Percentiles rank a stretch among this genome's conserved stretches.
phyloP scores from a whole-genome alignment of 2,329 filamentous ascomycete species.

The Aspergillus sp. region DNA sequence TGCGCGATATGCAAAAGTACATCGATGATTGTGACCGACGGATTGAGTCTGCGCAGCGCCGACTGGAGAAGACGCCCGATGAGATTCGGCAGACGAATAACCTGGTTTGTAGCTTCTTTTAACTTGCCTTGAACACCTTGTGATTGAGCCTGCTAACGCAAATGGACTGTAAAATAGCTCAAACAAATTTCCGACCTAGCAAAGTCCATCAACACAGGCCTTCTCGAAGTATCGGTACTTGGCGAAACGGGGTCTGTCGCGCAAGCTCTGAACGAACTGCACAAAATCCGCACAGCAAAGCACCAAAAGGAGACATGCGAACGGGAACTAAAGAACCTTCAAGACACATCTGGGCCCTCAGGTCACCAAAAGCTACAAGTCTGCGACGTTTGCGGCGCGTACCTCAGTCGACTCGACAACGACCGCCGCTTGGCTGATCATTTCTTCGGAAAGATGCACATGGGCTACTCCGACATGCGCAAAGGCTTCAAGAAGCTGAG shows the following conservation, averaged over 20 bases:
- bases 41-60: conserved; percentile 85
- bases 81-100: conserved; percentile 95
- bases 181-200: conserved; percentile 81
- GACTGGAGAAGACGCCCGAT: conserved; percentile 95
- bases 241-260: conserved; percentile 79
- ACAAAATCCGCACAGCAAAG: conserved; percentile 77
- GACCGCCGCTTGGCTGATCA: conserved; percentile 92
- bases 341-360: conserved; percentile 86
- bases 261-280: conserved; percentile 81
- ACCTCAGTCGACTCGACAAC: conserved; percentile 88
- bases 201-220: conserved; percentile 74
- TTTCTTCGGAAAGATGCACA: conserved; percentile 99
- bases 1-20: conserved; percentile 93
- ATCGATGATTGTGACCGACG: conserved; percentile 94
- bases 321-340: conserved; percentile 82
- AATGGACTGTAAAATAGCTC: conserved; percentile 49
- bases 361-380: conserved; percentile 98
- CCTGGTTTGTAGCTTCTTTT: conserved; percentile 50
- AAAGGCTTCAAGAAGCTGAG: conserved; percentile 86
- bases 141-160: neutral
- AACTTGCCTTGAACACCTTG: neutral
- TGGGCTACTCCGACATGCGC: conserved; percentile 97
- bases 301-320: conserved; percentile 80
- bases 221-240: conserved; percentile 82
- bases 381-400: conserved; percentile 96